These are phyloP conservation scores for Scutellaria baicalensis DNA, from an alignment of 257 asterid genomes.

Conservation along the genomic window DNA sequence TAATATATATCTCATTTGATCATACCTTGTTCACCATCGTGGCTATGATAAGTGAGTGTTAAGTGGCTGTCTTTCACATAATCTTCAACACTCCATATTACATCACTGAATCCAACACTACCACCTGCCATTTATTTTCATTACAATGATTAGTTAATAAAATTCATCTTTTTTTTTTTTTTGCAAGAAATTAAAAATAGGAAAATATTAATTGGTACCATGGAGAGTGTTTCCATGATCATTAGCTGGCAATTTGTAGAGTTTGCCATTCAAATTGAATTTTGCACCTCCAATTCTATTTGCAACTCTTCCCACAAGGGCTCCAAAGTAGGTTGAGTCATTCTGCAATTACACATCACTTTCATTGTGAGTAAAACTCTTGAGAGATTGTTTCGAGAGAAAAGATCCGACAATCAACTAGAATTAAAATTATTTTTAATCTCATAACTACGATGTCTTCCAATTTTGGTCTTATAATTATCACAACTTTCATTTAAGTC, in stretches of 20 bases:
- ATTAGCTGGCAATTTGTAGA: slow-evolving; percentile 53
- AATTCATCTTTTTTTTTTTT: too few relatives aligned
- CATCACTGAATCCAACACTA: slow-evolving; percentile 43
- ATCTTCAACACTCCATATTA: slow-evolving; percentile 46
- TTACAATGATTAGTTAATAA: too few relatives aligned
- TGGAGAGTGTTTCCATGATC: slow-evolving; percentile 91
- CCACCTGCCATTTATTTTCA: slow-evolving; percentile 46
- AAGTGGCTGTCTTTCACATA: slow-evolving; percentile 41
- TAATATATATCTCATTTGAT: too few relatives aligned
- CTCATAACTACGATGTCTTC: too few relatives aligned
- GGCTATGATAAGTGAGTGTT: slow-evolving; percentile 51
- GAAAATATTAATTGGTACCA: slow-evolving; percentile 24
- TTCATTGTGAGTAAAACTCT: too few relatives aligned
- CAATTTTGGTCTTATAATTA: too few relatives aligned
- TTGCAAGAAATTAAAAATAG: not conserved
- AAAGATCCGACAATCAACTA: too few relatives aligned
- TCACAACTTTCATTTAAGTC: too few relatives aligned
- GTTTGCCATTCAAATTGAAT: slow-evolving; percentile 47
- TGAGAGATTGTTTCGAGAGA: too few relatives aligned
- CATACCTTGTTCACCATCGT: slow-evolving; percentile 79
- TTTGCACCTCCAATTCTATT: slow-evolving; percentile 74
- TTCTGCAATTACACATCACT: slow-evolving; percentile 42
- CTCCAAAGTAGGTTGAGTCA: slow-evolving; percentile 72
- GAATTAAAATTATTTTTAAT: too few relatives aligned
- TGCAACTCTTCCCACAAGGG: slow-evolving; percentile 76